These are phyloP conservation scores for Serendipita vermifera DNA, from an alignment of 768 basidiomycete species.

Conservation along the genomic window DNA sequence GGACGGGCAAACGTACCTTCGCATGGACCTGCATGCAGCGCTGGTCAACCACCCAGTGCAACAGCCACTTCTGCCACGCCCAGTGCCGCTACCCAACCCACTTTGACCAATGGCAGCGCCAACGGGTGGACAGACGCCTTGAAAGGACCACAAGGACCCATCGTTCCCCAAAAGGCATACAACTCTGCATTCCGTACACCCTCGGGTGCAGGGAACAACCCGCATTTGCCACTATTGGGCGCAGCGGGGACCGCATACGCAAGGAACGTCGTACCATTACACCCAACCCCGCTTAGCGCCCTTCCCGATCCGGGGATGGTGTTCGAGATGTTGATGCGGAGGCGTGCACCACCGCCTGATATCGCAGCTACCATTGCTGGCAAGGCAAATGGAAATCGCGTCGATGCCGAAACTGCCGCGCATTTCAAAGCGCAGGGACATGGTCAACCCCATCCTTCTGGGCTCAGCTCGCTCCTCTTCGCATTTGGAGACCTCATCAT, in stretches of 20 bases:
- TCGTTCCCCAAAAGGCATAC: slow-evolving; percentile 22
- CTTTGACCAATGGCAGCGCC: too few species aligned
- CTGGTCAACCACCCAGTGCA: background rate
- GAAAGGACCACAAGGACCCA: slow-evolving; percentile 10
- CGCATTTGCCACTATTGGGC: slow-evolving; percentile 54
- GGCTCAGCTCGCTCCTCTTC: slow-evolving; percentile 62
- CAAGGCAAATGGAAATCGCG: background rate
- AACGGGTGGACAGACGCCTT: too few species aligned
- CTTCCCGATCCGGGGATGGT: slow-evolving; percentile 56
- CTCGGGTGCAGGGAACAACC: slow-evolving; percentile 70
- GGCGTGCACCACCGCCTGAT: slow-evolving; percentile 21
- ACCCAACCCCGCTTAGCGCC: slow-evolving; percentile 28
- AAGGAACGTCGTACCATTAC: slow-evolving; percentile 53
- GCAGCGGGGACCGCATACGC: slow-evolving; percentile 70
- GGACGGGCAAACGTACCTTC: background rate
- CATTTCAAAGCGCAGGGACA: slow-evolving; percentile 22
- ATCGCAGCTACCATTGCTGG: background rate
- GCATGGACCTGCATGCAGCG: too few species aligned
- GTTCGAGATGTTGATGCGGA: slow-evolving; percentile 59
- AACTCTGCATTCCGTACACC: slow-evolving; percentile 34
- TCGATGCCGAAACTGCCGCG: background rate
- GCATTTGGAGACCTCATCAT: slow-evolving; percentile 68
- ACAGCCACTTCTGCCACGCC: slow-evolving; percentile 5
- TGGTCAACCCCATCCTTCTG: slow-evolving; percentile 59
- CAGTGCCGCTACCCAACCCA: too few species aligned